phyloP scores from a whole-genome alignment of 2,329 filamentous ascomycete genomes.

The Diatrype stigma region DNA sequence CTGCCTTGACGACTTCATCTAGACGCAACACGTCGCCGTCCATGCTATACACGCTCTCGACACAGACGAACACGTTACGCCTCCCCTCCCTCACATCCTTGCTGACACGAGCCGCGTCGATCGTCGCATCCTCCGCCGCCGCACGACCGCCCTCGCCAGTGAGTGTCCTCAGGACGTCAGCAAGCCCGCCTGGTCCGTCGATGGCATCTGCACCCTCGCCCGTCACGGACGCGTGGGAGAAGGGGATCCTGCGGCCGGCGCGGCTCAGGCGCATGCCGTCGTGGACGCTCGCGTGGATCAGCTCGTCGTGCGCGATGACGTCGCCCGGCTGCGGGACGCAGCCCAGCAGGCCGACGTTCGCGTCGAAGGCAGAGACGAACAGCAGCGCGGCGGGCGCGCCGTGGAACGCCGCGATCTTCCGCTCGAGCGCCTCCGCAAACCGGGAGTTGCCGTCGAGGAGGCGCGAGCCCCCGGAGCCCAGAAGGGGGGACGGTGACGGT shows the following conservation, averaged over 20 bases:
- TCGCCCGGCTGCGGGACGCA: constrained; percentile 58
- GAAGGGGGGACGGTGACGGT: not conserved
- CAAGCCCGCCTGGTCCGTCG: constrained; percentile 19
- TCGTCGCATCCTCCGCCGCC: no score
- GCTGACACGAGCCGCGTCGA: constrained; percentile 1
- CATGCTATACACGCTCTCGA: constrained; percentile 78
- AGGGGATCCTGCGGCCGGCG: constrained; percentile 43
- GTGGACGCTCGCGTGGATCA: constrained; percentile 74
- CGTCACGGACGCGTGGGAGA: constrained; percentile 53
- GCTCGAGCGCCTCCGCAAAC: constrained; percentile 42
- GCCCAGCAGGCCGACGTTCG: constrained; percentile 60
- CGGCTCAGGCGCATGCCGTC: constrained; percentile 69
- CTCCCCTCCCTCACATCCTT: constrained; percentile 10
- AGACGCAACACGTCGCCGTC: constrained; percentile 71
- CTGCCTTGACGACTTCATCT: constrained; percentile 51
- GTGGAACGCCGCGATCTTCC: constrained; percentile 44
- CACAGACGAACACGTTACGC: constrained; percentile 60
- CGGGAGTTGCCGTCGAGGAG: constrained; percentile 48
- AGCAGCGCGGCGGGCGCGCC: constrained; percentile 41
- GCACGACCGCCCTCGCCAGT: no score
- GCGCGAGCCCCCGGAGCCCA: constrained; percentile 50
- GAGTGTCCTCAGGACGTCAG: constrained; percentile 25
- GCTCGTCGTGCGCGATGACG: constrained; percentile 66
- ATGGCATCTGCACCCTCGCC: constrained; percentile 6
- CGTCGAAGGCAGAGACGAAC: constrained; percentile 61